These are phyloP conservation scores for Syzygium jambos DNA, from an alignment of 345 rosid genomes.

Conservation along the genomic window DNA sequence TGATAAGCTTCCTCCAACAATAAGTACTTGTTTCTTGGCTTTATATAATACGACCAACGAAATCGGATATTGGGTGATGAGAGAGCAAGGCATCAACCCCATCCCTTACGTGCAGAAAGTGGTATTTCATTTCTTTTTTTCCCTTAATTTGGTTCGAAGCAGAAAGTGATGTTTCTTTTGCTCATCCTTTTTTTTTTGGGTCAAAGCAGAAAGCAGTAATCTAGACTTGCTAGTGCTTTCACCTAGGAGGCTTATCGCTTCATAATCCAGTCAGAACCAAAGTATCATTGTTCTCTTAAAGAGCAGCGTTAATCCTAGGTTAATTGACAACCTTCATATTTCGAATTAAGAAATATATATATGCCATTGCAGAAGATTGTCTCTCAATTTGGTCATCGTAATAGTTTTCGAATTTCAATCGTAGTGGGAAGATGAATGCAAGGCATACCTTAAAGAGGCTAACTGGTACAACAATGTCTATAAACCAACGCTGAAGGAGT, in stretches of 20 bases:
- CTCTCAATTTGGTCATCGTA: not conserved
- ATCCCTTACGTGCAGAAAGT: not conserved
- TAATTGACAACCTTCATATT: too few species aligned
- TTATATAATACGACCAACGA: conserved; percentile 4
- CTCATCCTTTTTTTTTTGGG: too few species aligned
- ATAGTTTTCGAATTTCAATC: not conserved
- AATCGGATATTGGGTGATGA: not conserved
- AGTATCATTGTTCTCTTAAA: too few species aligned
- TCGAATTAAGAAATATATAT: too few species aligned
- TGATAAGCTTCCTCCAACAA: conserved; percentile 3
- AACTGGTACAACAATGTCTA: conserved; percentile 9
- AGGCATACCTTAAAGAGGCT: conserved; percentile 6
- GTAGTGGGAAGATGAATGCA: conserved; percentile 6
- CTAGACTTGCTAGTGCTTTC: too few species aligned
- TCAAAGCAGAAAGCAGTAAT: too few species aligned
- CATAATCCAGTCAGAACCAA: not conserved
- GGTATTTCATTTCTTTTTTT: not conserved
- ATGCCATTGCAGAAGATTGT: too few species aligned
- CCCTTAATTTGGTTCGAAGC: too few species aligned
- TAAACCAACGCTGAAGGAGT: conserved; percentile 8
- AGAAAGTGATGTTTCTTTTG: too few species aligned
- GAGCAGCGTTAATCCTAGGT: too few species aligned
- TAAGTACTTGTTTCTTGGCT: not conserved
- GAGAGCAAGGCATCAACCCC: not conserved
- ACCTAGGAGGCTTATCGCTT: not conserved